Evolutionary conservation across 352 stramenopile genomes (phyloP).

Genomic region (Globisporangium iwayamae): DNA sequence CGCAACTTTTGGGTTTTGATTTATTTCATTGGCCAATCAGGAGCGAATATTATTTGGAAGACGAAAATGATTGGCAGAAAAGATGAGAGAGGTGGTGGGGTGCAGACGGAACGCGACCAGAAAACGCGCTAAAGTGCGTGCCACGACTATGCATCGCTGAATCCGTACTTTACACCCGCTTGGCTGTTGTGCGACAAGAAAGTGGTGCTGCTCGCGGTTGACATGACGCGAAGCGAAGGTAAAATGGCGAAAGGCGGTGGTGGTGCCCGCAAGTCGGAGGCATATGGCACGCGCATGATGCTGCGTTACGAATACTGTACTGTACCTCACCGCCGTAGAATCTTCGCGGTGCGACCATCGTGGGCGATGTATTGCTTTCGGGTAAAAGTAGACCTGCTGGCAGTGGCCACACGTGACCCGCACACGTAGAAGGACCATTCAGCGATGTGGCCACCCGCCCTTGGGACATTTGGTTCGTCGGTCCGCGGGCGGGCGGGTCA

Average conservation of each 20-base stretch:
- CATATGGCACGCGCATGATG: neutral
- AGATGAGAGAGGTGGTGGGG: neutral
- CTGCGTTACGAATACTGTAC: too few species aligned
- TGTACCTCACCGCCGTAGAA: too few species aligned
- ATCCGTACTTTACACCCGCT: constrained; percentile 4
- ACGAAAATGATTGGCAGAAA: neutral
- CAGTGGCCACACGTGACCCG: too few species aligned
- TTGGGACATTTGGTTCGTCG: neutral
- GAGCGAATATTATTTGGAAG: neutral
- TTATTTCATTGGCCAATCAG: constrained; percentile 4
- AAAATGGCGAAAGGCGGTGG: too few species aligned
- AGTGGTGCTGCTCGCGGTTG: neutral
- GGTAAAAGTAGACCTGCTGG: too few species aligned
- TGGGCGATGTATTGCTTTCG: too few species aligned
- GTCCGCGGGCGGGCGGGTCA: neutral
- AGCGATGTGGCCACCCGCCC: too few species aligned
- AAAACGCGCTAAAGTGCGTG: constrained; percentile 1
- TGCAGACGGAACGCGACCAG: neutral
- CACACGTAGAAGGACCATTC: too few species aligned
- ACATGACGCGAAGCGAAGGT: neutral
- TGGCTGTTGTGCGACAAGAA: neutral
- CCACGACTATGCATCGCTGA: neutral
- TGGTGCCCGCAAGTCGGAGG: neutral
- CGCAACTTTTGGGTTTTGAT: neutral
- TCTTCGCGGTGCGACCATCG: too few species aligned